phyloP scores from a whole-genome alignment of 1,284 basidiomycete species.

The Ceratobasidium sp. region DNA sequence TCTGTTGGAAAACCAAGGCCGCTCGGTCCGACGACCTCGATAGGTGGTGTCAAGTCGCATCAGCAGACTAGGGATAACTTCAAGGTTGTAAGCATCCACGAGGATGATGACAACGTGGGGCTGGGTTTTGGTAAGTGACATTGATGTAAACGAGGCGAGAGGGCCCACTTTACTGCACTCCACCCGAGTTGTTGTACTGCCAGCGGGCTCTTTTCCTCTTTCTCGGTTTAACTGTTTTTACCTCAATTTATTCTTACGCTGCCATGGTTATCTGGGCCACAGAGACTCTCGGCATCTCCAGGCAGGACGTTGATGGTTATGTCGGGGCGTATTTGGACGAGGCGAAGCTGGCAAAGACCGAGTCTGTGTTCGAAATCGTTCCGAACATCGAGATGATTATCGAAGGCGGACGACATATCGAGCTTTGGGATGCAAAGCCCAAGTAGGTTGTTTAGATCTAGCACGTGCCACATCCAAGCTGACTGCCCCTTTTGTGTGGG shows the following conservation, averaged over 20 bases:
- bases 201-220: not conserved
- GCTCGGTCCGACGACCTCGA: slow-evolving; percentile 9
- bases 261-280: slow-evolving; percentile 30
- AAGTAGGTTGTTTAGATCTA: slow-evolving; percentile 21
- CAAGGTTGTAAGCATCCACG: slow-evolving; percentile 14
- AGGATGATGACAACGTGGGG: slow-evolving; percentile 37
- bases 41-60: not conserved
- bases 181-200: slow-evolving; percentile 6
- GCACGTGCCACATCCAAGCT: slow-evolving; percentile 13
- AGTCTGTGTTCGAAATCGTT: slow-evolving; percentile 28
- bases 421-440: slow-evolving; percentile 38
- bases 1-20: slow-evolving; percentile 22
- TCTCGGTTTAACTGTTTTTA: slow-evolving; percentile 6
- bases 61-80: not conserved
- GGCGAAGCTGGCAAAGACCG: slow-evolving; percentile 3
- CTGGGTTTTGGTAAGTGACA: slow-evolving; percentile 38
- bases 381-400: slow-evolving; percentile 34
- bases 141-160: slow-evolving; percentile 32
- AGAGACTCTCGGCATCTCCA: slow-evolving; percentile 21
- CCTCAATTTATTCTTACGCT: slow-evolving; percentile 5
- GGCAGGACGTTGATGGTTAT: slow-evolving; percentile 11
- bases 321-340: slow-evolving; percentile 33
- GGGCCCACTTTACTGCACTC: slow-evolving; percentile 14
- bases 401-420: slow-evolving; percentile 33
- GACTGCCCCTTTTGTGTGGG: slow-evolving; percentile 20